These are phyloP conservation scores for Diaporthe vaccinii DNA, from an alignment of 2,329 filamentous ascomycete species.

Conservation along the genomic window DNA sequence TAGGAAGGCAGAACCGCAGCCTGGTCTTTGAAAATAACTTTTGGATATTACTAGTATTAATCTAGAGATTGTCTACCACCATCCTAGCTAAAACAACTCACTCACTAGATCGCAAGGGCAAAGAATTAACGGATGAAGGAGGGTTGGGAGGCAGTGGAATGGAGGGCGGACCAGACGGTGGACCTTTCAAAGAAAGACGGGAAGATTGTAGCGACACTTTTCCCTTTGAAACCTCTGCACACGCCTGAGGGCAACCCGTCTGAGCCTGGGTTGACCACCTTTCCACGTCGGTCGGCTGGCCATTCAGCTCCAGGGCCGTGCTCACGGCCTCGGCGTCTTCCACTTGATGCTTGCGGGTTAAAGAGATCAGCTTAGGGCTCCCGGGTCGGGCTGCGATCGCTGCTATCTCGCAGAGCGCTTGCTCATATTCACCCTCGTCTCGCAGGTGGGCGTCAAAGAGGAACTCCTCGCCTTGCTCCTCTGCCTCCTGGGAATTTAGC, in stretches of 20 bases:
- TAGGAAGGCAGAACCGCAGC: not conserved
- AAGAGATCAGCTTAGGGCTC: not conserved
- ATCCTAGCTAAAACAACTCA: not conserved
- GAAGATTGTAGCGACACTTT: not conserved
- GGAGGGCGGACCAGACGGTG: conserved; percentile 6
- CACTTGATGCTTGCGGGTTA: not conserved
- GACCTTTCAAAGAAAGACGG: conserved; percentile 15
- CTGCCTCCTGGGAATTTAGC: not conserved
- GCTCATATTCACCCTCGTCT: conserved; percentile 1
- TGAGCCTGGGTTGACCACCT: conserved; percentile 23
- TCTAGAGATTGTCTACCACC: no score
- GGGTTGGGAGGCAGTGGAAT: conserved; percentile 14
- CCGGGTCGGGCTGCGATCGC: not conserved
- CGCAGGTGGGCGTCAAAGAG: not conserved
- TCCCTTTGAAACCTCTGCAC: not conserved
- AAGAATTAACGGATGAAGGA: not conserved
- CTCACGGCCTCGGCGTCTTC: not conserved
- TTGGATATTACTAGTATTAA: not conserved
- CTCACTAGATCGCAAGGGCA: no score
- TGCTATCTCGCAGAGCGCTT: not conserved
- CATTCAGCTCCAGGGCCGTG: not conserved
- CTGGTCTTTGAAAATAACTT: not conserved
- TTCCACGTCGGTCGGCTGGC: not conserved
- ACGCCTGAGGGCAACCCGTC: not conserved
- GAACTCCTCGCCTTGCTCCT: not conserved